Evolutionary conservation across 352 stramenopile genomes (phyloP), one percentile per base, ranked within the genome.

Genomic region (Phytophthora quininea): DNA sequence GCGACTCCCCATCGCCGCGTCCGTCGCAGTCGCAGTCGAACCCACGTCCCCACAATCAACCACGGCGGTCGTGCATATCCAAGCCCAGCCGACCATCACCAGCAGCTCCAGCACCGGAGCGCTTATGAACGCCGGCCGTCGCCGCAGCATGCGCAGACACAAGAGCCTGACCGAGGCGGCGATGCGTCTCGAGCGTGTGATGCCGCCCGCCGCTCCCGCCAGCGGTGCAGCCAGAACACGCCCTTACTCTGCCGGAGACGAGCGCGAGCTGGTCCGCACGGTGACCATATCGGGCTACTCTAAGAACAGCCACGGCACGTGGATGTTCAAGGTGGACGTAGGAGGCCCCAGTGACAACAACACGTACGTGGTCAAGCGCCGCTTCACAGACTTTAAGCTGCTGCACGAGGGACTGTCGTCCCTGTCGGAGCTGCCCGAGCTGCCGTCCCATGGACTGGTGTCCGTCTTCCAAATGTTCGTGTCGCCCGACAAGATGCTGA

Each of bases 241-340:
- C 12, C 84, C 84, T 29, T 76, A 76, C 74, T 92, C 82, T 45
- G 76, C 78, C 0, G 84, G 82, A 5, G 66, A 90, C 45, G 71
- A 76, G 31, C 54, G 79, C 11, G 81, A 89, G 24, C 58, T 90
- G 52, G 15, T 70, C 15, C 65, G 70, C 40, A 68, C 61, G n/a
- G 73, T 90, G n/a, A 79, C 69, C 10, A 89, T 92, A 54, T 87
- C 82, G 7, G 78, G 80, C 9, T 89, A 83, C 61, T 83, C 71
- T 51, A 82, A 89, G 74, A 89, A 82, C 67, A 77, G 54, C 46
- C 80, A 82, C 42, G 84, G 84, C 63, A 90, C 80, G 42, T 92
- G 84, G 84, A 82, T 90, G 64, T 92, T 92, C 62, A 90, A 87
- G 61, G 82, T 92, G 19, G 79, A 92, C 56, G 76, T 92, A 1